These are phyloP conservation scores for Cercospora sp. DNA, from an alignment of 2,329 filamentous ascomycete species.

Conservation along the genomic window DNA sequence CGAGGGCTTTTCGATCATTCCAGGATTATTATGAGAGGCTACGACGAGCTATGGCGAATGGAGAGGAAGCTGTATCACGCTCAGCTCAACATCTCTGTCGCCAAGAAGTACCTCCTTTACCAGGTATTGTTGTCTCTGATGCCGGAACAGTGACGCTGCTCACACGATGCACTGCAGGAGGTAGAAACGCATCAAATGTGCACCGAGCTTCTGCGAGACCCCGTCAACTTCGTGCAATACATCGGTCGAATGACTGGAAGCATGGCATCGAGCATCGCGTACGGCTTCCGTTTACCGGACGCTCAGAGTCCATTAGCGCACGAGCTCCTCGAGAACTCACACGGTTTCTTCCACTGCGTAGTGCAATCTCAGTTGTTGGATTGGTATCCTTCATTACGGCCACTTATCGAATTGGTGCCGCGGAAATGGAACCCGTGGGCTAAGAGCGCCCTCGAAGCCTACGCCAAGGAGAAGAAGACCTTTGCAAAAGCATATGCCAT, in stretches of 20 bases:
- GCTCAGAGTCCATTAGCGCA: neutral
- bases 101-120: neutral
- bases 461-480: neutral
- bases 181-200: neutral
- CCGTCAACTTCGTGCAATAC: neutral
- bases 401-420: neutral
- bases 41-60: neutral
- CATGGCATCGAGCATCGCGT: neutral
- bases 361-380: neutral
- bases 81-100: neutral
- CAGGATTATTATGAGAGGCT: neutral
- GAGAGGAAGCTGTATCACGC: neutral
- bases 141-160: neutral
- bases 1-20: neutral
- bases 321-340: neutral
- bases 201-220: neutral
- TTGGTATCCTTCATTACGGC: neutral
- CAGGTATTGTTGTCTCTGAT: neutral
- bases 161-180: neutral
- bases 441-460: neutral
- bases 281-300: neutral
- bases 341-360: neutral
- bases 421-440: neutral
- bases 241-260: neutral
- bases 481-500: neutral